A percentile compares a stretch with the other conserved stretches of the same genome.
phyloP scores from a whole-genome alignment of 1,139 yeast genomes.

The Nadsonia starkeyi-henricii region DNA sequence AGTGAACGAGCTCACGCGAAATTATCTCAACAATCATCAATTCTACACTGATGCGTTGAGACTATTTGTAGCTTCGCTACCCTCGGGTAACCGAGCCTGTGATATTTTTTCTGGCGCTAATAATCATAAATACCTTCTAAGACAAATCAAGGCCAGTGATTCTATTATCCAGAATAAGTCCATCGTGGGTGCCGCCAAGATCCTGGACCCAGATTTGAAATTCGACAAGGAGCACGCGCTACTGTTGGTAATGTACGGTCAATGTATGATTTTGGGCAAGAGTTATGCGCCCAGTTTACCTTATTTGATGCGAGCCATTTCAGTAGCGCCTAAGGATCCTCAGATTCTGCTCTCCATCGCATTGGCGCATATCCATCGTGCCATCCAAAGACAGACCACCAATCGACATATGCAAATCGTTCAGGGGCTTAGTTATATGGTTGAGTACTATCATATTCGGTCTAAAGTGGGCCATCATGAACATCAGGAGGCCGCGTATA shows the following conservation, averaged over 20 bases:
- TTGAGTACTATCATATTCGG: conserved; percentile 50
- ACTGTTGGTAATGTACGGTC: conserved; percentile 62
- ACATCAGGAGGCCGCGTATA: conserved; percentile 67
- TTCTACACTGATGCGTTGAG: conserved; percentile 59
- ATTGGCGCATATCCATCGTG: conserved; percentile 73
- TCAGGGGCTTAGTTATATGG: conserved; percentile 69
- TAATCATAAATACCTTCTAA: conserved; percentile 76
- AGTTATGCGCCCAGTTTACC: conserved; percentile 68
- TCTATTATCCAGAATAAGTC: conserved; percentile 38
- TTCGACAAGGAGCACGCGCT: conserved; percentile 43
- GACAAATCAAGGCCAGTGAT: conserved; percentile 84
- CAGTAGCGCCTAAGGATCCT: conserved; percentile 48
- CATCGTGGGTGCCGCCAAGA: conserved; percentile 68
- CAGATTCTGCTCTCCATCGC: conserved; percentile 64
- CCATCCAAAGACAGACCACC: conserved; percentile 78
- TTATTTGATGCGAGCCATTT: conserved; percentile 39
- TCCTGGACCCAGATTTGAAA: conserved; percentile 35
- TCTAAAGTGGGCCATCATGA: conserved; percentile 32
- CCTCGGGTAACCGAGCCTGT: conserved; percentile 46
- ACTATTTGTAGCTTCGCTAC: conserved; percentile 51
- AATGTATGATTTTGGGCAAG: conserved; percentile 66
- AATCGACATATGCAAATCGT: conserved; percentile 77
- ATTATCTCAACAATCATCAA: conserved; percentile 52
- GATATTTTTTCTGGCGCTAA: conserved; percentile 59
- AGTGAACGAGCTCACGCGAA: conserved; percentile 44